phyloP scores from a whole-genome alignment of 2,329 filamentous ascomycete species.

The Fusarium oxysporum region DNA sequence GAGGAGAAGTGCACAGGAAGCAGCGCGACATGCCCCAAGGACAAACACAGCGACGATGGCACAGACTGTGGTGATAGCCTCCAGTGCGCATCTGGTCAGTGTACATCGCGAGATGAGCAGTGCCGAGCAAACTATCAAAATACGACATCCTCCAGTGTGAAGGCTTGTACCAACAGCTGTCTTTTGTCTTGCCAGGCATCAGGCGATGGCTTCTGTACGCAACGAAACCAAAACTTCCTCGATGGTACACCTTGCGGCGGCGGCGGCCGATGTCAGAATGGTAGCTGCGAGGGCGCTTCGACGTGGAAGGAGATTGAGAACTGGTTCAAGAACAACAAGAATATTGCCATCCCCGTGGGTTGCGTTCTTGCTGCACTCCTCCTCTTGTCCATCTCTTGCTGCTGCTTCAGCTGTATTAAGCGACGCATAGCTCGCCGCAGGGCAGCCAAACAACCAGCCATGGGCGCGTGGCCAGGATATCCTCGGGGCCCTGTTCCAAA shows the following conservation, averaged over 20 bases:
- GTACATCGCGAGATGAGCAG: conserved; percentile 90
- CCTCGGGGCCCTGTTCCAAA: conserved; percentile 27
- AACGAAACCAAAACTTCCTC: conserved; percentile 89
- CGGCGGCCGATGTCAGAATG: conserved; percentile 83
- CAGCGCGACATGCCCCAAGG: conserved; percentile 77
- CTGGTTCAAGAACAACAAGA: conserved; percentile 83
- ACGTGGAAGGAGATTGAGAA: conserved; percentile 75
- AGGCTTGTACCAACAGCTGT: conserved; percentile 78
- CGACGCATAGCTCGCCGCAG: conserved; percentile 41
- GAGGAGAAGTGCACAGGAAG: conserved; percentile 84
- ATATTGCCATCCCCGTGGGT: conserved; percentile 84
- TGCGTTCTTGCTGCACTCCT: conserved; percentile 78
- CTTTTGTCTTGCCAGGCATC: conserved; percentile 80
- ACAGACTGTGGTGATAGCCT: conserved; percentile 77
- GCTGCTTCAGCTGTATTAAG: conserved; percentile 65
- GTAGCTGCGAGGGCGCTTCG: conserved; percentile 78
- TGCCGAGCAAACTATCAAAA: conserved; percentile 87
- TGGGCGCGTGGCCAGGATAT: conserved; percentile 44
- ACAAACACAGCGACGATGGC: conserved; percentile 77
- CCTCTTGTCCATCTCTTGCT: conserved; percentile 75
- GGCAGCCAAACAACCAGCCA: conserved; percentile 42
- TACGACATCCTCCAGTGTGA: conserved; percentile 78
- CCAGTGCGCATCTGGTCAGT: conserved; percentile 90
- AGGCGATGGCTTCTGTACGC: conserved; percentile 77
- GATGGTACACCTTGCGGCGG: conserved; percentile 89